Evolutionary conservation across 352 stramenopile species (phyloP).

Genomic region (Phytopythium helicoides): DNA sequence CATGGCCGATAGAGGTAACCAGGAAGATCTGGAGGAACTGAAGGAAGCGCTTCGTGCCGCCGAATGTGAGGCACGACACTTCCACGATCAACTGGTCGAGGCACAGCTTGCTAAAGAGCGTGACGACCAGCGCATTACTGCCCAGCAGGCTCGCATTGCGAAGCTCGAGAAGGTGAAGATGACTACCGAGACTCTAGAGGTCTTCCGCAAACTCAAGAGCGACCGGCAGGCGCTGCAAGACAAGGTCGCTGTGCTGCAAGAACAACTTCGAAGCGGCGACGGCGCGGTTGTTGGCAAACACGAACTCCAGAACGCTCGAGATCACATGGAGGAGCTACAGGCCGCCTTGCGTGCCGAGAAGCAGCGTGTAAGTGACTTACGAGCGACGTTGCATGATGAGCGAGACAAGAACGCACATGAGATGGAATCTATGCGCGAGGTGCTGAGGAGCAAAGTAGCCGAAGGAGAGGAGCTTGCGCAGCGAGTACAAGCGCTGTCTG

Average conservation of each 20-base stretch:
- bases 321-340: constrained; percentile 42
- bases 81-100: constrained; percentile 47
- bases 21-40: constrained; percentile 43
- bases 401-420: constrained; percentile 51
- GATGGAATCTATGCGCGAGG: constrained; percentile 41
- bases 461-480: constrained; percentile 38
- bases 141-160: constrained; percentile 62
- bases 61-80: constrained; percentile 49
- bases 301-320: constrained; percentile 33
- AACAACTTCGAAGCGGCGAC: constrained; percentile 14
- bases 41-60: constrained; percentile 49
- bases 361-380: constrained; percentile 23
- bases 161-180: constrained; percentile 86
- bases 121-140: constrained; percentile 41
- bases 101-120: constrained; percentile 38
- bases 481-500: constrained; percentile 24
- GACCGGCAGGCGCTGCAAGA: constrained; percentile 48
- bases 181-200: constrained; percentile 64
- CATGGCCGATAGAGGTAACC: no score
- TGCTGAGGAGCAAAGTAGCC: constrained; percentile 47
- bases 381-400: constrained; percentile 28
- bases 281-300: constrained; percentile 16
- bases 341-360: constrained; percentile 32
- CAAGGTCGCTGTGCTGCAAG: constrained; percentile 35
- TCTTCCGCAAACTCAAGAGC: constrained; percentile 69